phyloP scores from a whole-genome alignment of 139 green algal species.

The Chlorella sp. region DNA sequence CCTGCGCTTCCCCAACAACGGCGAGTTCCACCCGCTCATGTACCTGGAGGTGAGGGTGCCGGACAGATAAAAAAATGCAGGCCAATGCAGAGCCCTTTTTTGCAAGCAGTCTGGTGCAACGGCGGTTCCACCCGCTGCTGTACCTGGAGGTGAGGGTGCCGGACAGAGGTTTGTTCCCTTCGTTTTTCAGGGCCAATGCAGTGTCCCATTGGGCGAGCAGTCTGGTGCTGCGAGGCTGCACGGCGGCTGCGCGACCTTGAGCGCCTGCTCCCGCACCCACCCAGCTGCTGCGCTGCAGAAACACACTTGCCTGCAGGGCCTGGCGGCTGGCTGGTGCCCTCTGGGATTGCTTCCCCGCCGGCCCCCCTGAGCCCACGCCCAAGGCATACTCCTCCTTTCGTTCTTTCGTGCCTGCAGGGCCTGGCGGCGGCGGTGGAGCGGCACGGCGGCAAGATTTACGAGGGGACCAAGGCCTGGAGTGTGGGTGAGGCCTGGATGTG shows the following conservation, averaged over 20 bases:
- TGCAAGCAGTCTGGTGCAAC: background rate
- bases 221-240: background rate
- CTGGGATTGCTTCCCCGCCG: too few species aligned
- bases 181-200: too few species aligned
- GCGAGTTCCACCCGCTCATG: slow-evolving; percentile 69
- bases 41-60: slow-evolving; percentile 29
- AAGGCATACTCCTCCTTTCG: too few species aligned
- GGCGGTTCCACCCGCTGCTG: slow-evolving; percentile 65
- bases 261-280: background rate
- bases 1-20: slow-evolving; percentile 45
- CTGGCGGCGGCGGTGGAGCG: slow-evolving; percentile 54
- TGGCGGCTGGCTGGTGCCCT: too few species aligned
- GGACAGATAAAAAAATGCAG: too few species aligned
- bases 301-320: too few species aligned
- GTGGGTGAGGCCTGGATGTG: background rate
- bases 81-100: too few species aligned
- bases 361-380: too few species aligned
- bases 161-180: background rate
- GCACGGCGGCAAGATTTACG: slow-evolving; percentile 62
- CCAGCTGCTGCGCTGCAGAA: background rate
- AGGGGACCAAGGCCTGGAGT: slow-evolving; percentile 47
- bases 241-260: background rate
- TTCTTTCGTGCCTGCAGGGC: too few species aligned
- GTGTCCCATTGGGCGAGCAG: too few species aligned
- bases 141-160: slow-evolving; percentile 29